These are phyloP conservation scores for Globisporangium spiculum DNA, from an alignment of 352 stramenopile species.

Conservation along the genomic window DNA sequence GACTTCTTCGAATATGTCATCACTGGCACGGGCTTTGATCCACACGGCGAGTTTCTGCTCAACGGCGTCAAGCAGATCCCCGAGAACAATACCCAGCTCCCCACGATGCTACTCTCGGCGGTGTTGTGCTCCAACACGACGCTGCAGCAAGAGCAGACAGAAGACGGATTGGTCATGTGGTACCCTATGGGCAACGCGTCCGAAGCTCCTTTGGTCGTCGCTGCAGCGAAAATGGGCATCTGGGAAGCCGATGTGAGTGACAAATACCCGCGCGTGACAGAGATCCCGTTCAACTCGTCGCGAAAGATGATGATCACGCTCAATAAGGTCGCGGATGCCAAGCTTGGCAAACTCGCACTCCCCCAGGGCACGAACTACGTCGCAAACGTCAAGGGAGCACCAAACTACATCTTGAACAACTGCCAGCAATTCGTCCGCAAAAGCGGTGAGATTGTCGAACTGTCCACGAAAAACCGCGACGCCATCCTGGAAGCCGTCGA, in stretches of 20 bases:
- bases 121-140: slow-evolving; percentile 51
- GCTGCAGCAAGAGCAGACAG: slow-evolving; percentile 24
- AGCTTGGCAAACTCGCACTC: slow-evolving; percentile 27
- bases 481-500: slow-evolving; percentile 32
- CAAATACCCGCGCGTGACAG: slow-evolving; percentile 54
- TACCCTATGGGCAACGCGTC: slow-evolving; percentile 35
- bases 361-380: slow-evolving; percentile 19
- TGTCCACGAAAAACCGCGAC: slow-evolving; percentile 20
- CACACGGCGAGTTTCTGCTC: slow-evolving; percentile 23
- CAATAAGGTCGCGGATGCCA: slow-evolving; percentile 14
- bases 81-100: slow-evolving; percentile 27
- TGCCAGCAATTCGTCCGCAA: slow-evolving; percentile 30
- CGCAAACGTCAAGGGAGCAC: slow-evolving; percentile 37
- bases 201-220: slow-evolving; percentile 40
- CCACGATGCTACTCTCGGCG: slow-evolving; percentile 28
- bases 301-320: slow-evolving; percentile 87
- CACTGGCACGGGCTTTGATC: slow-evolving; percentile 34
- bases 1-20: slow-evolving; percentile 36
- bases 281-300: slow-evolving; percentile 92
- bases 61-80: slow-evolving; percentile 23
- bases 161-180: slow-evolving; percentile 21
- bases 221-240: slow-evolving; percentile 40
- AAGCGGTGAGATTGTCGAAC: slow-evolving; percentile 23
- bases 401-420: slow-evolving; percentile 39
- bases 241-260: slow-evolving; percentile 22